phyloP scores from a whole-genome alignment of 2,329 filamentous ascomycete species.

The Raffaelea ambrosiae region DNA sequence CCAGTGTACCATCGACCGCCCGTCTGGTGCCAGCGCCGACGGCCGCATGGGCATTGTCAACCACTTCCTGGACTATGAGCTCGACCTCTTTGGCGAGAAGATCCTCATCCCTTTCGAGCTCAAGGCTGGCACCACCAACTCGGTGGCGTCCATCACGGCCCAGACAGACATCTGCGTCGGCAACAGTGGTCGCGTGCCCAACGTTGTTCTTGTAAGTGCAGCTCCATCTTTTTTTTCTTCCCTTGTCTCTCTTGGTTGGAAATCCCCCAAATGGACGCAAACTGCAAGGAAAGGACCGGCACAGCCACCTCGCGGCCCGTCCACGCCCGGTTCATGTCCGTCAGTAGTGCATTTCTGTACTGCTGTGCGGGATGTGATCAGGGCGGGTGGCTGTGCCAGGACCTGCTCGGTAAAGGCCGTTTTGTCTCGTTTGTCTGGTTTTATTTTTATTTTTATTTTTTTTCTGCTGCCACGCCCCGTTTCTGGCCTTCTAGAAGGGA shows the following conservation, averaged over 20 bases:
- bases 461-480: not conserved
- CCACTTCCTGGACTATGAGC: constrained; percentile 49
- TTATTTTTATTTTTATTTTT: not conserved
- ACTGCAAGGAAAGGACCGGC: too few relatives aligned
- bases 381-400: too few relatives aligned
- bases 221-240: not conserved
- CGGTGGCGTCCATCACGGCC: constrained; percentile 36
- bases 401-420: not conserved
- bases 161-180: constrained; percentile 24
- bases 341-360: too few relatives aligned
- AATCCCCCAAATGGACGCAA: too few relatives aligned
- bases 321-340: not conserved
- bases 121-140: constrained; percentile 33
- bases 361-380: too few relatives aligned
- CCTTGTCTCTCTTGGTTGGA: not conserved
- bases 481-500: not conserved
- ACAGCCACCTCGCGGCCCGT: not conserved
- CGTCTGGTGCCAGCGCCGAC: constrained; percentile 29
- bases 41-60: constrained; percentile 46
- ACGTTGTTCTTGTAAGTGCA: constrained; percentile 22
- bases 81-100: constrained; percentile 20
- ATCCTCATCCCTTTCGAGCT: constrained; percentile 20
- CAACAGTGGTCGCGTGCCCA: constrained; percentile 22
- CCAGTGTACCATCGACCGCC: constrained; percentile 58
- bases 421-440: not conserved